Base-by-base conservation (phyloP, 1,284 basidiomycete genomes). In the Trametes polyzona region DNA sequence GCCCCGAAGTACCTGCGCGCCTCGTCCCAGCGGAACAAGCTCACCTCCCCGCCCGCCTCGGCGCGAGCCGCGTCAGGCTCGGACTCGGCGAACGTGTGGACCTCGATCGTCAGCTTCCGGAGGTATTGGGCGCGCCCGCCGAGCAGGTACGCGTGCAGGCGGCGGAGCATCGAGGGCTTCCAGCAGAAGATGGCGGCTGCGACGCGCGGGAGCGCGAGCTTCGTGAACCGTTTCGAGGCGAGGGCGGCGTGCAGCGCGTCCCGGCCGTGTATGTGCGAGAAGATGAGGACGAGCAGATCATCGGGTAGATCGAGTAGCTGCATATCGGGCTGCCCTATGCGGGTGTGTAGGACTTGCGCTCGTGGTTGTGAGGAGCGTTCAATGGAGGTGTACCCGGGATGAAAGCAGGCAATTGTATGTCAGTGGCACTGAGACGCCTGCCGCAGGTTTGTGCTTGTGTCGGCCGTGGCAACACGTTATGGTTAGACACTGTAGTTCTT, bases 211-310 rank as follows among this genome's bases (percentile, higher is more conserved):
- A 58, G 32, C 7, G 57, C 60, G 17, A 58, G 47, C 4, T 19
- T 17, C 5, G 32, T 41, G 12, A 43, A 29, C 19, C 43, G 26
- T 27, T 58, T 58, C 3, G 51, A 58, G 14, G 55, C 24, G 19
- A 58, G 56, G 2, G 47, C 52, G 16, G 49, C 41, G 23, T 41
- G 37, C 0, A 58, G 47, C 2, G 60, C 60, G 27, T 62, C 51
- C 24, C 11, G 11, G 4, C 51, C 54, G 3, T 47, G 19, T 1
- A 62, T 10, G 27, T 47, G 8, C 2, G 50, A 32, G 33, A 55
- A 47, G 17, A 62, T 42, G 27, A 49, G 41, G 42, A 54, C 43
- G 11, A 58, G 51, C 10, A 56, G 51, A 35, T 62, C 60, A 47
- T 58, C 57, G 16, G 48, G 48, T 23, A 62, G 43, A 0, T 40